Conservation (phyloP, 768 basidiomycete genomes). For the Suillus discolor region DNA sequence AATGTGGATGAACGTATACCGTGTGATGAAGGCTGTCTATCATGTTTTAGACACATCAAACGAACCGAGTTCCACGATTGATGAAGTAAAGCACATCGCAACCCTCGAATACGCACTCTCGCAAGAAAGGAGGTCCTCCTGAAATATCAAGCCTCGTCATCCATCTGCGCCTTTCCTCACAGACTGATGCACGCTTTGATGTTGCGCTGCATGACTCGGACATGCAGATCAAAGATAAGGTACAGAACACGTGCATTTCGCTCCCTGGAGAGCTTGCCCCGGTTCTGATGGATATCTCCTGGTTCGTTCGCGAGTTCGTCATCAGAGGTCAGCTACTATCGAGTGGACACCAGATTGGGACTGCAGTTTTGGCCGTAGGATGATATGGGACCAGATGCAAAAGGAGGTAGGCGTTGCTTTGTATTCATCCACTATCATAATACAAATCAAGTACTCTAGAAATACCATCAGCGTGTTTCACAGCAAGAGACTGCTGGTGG, state of each 20-base stretch:
- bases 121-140: not conserved
- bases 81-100: not conserved
- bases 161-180: not conserved
- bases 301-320: not conserved
- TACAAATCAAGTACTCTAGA: not conserved
- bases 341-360: not conserved
- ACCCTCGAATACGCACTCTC: not conserved
- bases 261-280: not conserved
- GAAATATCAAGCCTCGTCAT: not conserved
- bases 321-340: not conserved
- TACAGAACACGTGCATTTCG: not conserved
- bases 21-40: not conserved
- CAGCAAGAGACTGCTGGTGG: not conserved
- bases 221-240: not conserved
- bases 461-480: not conserved
- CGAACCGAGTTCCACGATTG: not conserved
- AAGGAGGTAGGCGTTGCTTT: not conserved
- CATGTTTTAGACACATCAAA: not conserved
- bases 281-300: not conserved
- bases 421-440: not conserved
- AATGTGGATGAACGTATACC: not conserved
- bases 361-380: not conserved
- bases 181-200: not conserved
- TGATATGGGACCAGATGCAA: not conserved
- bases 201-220: not conserved